Evolutionary conservation across 345 rosid species (phyloP).

Genomic region (Populus euphratica): DNA sequence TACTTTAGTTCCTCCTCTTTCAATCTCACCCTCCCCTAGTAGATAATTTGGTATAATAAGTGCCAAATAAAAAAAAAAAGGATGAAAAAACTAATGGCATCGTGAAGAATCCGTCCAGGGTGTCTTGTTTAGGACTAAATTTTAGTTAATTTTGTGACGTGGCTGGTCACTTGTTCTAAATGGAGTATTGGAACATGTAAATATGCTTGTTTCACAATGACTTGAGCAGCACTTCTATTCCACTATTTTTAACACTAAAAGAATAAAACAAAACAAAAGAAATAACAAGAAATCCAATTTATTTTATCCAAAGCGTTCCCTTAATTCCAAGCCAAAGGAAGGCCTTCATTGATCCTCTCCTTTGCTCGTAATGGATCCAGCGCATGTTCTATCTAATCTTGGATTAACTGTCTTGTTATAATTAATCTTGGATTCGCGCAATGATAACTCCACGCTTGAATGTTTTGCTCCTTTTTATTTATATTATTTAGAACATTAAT

Average conservation of each 20-base stretch:
- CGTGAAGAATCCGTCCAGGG: no score
- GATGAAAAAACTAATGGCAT: no score
- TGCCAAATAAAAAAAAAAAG: no score
- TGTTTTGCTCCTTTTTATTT: no score
- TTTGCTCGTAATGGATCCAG: neutral
- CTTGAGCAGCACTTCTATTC: neutral
- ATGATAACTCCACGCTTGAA: neutral
- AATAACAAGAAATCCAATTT: neutral
- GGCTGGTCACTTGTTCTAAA: neutral
- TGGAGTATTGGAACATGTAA: neutral
- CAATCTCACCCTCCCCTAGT: no score
- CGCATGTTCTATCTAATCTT: neutral
- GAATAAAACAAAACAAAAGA: no score
- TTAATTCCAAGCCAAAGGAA: neutral
- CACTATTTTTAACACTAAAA: neutral
- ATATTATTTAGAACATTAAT: no score
- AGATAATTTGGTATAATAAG: no score
- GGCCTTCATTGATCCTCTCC: neutral
- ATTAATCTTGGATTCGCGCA: neutral
- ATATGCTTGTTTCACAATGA: neutral
- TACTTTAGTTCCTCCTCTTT: no score
- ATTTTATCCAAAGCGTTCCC: neutral
- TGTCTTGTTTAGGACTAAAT: no score
- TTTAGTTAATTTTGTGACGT: neutral
- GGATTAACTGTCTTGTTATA: neutral